Conservation (phyloP, 371 early-diverging fungal species). For the Syncephalastrum sp. region DNA sequence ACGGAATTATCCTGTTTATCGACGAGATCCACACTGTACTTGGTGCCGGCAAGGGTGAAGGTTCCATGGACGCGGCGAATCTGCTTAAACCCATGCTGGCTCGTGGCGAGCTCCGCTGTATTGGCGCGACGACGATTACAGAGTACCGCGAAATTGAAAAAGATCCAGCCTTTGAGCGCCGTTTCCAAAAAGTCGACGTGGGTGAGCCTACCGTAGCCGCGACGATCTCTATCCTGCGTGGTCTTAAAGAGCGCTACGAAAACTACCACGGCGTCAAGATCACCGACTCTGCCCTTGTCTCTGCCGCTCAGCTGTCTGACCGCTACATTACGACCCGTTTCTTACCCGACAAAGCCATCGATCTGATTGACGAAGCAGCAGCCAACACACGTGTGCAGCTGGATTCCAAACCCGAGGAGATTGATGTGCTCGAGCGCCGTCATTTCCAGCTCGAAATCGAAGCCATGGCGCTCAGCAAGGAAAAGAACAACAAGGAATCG, state of each 20-base stretch:
- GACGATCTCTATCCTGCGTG: constrained; percentile 84
- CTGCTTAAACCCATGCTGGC: constrained; percentile 89
- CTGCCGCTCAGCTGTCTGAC: constrained; percentile 76
- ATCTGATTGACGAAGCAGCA: constrained; percentile 91
- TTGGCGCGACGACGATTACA: constrained; percentile 89
- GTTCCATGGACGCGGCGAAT: constrained; percentile 94
- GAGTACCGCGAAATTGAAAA: constrained; percentile 87
- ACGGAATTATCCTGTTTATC: constrained; percentile 95
- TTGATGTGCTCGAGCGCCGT: constrained; percentile 90
- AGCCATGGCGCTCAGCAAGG: constrained; percentile 89
- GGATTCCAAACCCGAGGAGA: constrained; percentile 94
- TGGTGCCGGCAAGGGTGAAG: constrained; percentile 91
- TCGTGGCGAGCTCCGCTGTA: constrained; percentile 80
- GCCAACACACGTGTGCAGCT: constrained; percentile 93
- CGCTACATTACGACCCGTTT: constrained; percentile 82
- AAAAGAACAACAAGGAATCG: constrained; percentile 81
- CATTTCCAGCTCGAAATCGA: constrained; percentile 93
- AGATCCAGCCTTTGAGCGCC: constrained; percentile 89
- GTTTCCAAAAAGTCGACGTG: constrained; percentile 85
- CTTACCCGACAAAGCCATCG: constrained; percentile 85
- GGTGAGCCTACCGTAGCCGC: constrained; percentile 81
- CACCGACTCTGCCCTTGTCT: constrained; percentile 75
- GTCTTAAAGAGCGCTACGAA: constrained; percentile 84
- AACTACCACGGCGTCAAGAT: constrained; percentile 87
- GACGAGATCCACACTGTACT: constrained; percentile 98